Evolutionary conservation across 768 basidiomycete genomes (phyloP), one percentile per base, ranked within the genome.

Genomic region (Termitomyces sp.): DNA sequence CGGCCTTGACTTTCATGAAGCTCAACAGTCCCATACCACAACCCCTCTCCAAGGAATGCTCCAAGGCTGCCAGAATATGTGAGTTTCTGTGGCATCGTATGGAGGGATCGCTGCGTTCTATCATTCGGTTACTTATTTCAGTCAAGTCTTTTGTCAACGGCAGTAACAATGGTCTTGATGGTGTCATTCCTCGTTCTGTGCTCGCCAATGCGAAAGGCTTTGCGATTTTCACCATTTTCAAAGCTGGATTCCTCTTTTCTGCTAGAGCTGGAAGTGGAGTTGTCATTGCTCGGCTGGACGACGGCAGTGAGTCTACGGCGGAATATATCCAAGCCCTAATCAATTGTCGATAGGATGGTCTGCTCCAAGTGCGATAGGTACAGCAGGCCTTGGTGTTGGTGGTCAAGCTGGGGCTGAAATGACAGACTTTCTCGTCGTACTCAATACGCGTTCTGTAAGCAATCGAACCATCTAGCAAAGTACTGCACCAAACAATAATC

Each of bases 291-390:
- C 15, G 23, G 23, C 23, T 23, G 23, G 23, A 23, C 23, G 23
- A 23, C 23, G 23, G 23, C 23, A 23, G 23, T 23, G 23, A 23
- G 23, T 23, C 23, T 23, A 2, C 23, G 23, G 23, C 23, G 23
- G 23, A 23, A 31, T 56, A 19, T 33, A 30, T 56, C 42, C 55
- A 23, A 45, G 50, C 30, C 53, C 23, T 54, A 7, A 28, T 38
- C 28, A 26, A 56, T 54, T 23, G 54, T 42, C 55, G 37, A 28
- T 55, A 94, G 89, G 82, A 38, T 99, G 95, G 95, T 92, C 91
- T 37, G 86, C 94, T 19, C 97, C 97, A 3, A 90, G 88, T 67
- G 97, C 96, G 3, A 96, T 99, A 45, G 95, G 94, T 26, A 87
- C 91, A 3, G 96, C 89, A 14, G 96, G 96, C 0, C 67, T 95